A percentile compares a stretch with the other conserved stretches of the same genome.
Evolutionary conservation across 164 flowering plant species (phyloP).

Genomic region (Chimonanthus salicifolius): DNA sequence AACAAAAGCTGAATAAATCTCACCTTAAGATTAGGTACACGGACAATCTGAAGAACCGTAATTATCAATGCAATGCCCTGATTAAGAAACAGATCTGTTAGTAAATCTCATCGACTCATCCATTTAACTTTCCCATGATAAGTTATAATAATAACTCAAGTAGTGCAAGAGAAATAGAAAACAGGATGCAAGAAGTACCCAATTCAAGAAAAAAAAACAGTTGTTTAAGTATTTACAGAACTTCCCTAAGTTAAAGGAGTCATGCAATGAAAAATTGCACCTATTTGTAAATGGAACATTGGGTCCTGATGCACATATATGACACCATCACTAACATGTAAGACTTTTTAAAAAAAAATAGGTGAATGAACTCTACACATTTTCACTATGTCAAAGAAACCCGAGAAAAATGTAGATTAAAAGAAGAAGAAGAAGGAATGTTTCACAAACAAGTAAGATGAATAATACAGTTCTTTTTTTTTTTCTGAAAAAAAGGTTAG

Average conservation of each 20-base stretch:
- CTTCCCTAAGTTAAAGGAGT: not conserved
- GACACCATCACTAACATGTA: not conserved
- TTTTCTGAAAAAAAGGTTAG: no score
- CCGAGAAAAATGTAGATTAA: no score
- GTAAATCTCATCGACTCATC: not conserved
- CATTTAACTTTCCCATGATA: not conserved
- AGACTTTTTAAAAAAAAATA: no score
- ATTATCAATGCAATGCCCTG: conserved; percentile 92
- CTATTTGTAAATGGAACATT: not conserved
- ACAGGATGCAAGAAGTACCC: not conserved
- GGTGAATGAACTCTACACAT: not conserved
- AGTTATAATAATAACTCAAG: not conserved
- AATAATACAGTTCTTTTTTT: no score
- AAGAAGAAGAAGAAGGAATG: no score
- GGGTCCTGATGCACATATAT: not conserved
- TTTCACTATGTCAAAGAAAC: not conserved
- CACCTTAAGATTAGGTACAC: conserved; percentile 96
- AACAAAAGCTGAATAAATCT: conserved; percentile 10
- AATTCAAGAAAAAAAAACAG: no score
- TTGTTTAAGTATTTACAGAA: not conserved
- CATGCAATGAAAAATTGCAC: not conserved
- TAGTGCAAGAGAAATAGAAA: not conserved
- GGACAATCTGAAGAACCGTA: conserved; percentile 95
- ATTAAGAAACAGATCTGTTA: conserved; percentile 11
- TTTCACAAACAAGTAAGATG: no score